A percentile compares a stretch with the other conserved stretches of the same genome.
Evolutionary conservation across 208 protist species (phyloP).

Genomic region (Leishmania major): DNA sequence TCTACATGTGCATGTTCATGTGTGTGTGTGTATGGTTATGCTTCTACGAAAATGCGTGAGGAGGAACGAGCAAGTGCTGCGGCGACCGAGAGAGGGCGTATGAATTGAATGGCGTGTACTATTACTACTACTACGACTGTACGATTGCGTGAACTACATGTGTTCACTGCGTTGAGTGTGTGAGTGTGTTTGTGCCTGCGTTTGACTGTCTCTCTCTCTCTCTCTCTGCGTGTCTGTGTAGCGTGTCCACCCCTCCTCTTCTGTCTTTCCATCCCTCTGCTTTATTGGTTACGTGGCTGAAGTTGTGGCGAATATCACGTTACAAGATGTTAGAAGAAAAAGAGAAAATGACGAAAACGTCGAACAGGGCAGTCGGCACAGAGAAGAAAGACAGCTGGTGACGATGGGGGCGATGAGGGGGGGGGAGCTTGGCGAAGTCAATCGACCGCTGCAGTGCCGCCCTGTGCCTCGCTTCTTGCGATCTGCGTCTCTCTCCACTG

Average conservation of each 20-base stretch:
- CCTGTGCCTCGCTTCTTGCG: neutral
- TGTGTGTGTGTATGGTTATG: no score
- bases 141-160: neutral
- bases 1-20: no score
- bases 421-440: neutral
- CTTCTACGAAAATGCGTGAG: no score
- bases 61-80: neutral
- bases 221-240: neutral
- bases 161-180: neutral
- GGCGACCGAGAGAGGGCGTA: neutral
- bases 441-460: neutral
- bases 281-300: neutral
- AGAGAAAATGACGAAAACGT: neutral
- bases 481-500: neutral
- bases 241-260: neutral
- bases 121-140: neutral
- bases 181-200: neutral
- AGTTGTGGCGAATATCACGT: neutral
- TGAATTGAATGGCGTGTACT: neutral
- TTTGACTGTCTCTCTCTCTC: neutral
- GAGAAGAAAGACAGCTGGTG: neutral
- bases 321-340: neutral
- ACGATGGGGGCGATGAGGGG: neutral
- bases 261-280: neutral
- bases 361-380: neutral